phyloP scores from a whole-genome alignment of 2,329 filamentous ascomycete species.

The Cryphonectria naterciae region DNA sequence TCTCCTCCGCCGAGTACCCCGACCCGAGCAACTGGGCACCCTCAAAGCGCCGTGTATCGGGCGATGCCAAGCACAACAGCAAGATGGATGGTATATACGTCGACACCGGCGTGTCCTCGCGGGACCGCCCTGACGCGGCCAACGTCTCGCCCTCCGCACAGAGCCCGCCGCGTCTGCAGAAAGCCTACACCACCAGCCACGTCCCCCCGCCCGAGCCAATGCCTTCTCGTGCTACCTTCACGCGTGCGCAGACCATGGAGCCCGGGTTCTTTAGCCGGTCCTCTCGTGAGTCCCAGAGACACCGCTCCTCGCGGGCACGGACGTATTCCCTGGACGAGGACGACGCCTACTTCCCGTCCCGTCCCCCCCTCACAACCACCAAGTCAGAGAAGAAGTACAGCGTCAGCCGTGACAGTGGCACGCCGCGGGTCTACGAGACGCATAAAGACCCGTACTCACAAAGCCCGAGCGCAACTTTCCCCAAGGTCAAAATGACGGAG shows the following conservation, averaged over 20 bases:
- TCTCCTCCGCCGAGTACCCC: slow-evolving; percentile 24
- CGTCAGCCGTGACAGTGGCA: slow-evolving; percentile 15
- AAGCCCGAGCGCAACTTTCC: slow-evolving; percentile 17
- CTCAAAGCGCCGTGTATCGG: slow-evolving; percentile 24
- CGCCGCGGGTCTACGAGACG: slow-evolving; percentile 16
- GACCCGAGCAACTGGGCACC: slow-evolving; percentile 26
- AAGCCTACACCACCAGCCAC: slow-evolving; percentile 33
- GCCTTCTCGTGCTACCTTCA: slow-evolving; percentile 24
- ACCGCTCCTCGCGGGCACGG: slow-evolving; percentile 26
- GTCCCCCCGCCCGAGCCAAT: slow-evolving; percentile 23
- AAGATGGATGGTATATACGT: slow-evolving; percentile 19
- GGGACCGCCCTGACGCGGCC: slow-evolving; percentile 27
- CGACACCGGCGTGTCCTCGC: slow-evolving; percentile 14
- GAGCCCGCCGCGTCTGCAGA: slow-evolving; percentile 34
- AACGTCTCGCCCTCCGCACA: slow-evolving; percentile 29
- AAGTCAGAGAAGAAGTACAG: slow-evolving; percentile 18
- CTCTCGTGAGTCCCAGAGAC: slow-evolving; percentile 14
- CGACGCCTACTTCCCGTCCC: slow-evolving; percentile 20
- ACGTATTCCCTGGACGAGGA: slow-evolving; percentile 29
- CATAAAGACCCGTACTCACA: slow-evolving; percentile 19
- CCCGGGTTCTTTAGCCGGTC: slow-evolving; percentile 21
- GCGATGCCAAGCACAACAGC: slow-evolving; percentile 27
- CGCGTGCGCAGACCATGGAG: slow-evolving; percentile 32
- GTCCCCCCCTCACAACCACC: neutral
- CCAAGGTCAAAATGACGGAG: slow-evolving; percentile 30